These are phyloP conservation scores for Echeveria elegans DNA, from an alignment of 164 flowering plant genomes.

Conservation along the genomic window DNA sequence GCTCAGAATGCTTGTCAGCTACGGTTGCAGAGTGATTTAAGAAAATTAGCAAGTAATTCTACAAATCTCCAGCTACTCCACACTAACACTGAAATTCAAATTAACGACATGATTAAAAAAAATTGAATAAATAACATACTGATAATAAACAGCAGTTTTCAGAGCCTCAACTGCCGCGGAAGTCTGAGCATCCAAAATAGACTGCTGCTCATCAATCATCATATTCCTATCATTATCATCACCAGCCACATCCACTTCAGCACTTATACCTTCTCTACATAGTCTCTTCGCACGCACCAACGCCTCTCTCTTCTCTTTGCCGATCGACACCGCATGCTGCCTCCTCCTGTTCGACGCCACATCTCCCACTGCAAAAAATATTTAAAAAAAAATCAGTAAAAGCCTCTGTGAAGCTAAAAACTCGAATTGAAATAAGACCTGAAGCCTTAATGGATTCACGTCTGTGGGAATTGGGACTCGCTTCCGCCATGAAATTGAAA, in stretches of 20 bases:
- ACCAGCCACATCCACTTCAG: conserved; percentile 20
- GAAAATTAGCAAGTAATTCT: background rate
- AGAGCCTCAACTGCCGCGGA: conserved; percentile 54
- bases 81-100: background rate
- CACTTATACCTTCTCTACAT: conserved; percentile 60
- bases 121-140: conserved; percentile 32
- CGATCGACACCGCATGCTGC: conserved; percentile 64
- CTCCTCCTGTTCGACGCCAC: conserved; percentile 64
- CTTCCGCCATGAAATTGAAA: conserved; percentile 44
- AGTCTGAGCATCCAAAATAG: conserved; percentile 60
- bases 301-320: conserved; percentile 84
- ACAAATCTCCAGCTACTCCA: background rate
- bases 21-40: background rate
- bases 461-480: conserved; percentile 26
- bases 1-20: background rate
- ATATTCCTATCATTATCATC: conserved; percentile 51
- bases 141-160: conserved; percentile 43
- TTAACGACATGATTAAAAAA: background rate
- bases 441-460: conserved; percentile 73
- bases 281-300: conserved; percentile 76
- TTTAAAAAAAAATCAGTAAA: background rate
- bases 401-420: background rate
- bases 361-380: conserved; percentile 47
- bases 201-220: conserved; percentile 59
- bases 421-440: conserved; percentile 22